These are phyloP conservation scores for Sclerotinia spermophila DNA, from an alignment of 2,329 filamentous ascomycete genomes.

Conservation along the genomic window DNA sequence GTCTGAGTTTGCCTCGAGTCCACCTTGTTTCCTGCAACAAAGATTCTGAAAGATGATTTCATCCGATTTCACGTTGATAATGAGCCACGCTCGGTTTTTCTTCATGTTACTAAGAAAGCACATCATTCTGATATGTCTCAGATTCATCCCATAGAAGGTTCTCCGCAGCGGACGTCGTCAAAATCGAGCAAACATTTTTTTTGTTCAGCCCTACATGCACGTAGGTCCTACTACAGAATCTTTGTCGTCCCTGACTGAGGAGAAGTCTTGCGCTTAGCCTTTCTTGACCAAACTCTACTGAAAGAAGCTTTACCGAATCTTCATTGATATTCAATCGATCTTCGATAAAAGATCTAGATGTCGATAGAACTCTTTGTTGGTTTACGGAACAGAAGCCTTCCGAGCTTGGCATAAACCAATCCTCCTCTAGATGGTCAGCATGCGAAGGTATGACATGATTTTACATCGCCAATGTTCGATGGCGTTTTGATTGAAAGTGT, in stretches of 20 bases:
- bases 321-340: background rate
- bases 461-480: background rate
- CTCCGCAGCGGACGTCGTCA: background rate
- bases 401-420: background rate
- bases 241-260: background rate
- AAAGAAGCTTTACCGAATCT: background rate
- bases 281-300: background rate
- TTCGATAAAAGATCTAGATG: background rate
- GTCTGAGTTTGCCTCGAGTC: background rate
- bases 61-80: too few species aligned
- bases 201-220: background rate
- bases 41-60: background rate
- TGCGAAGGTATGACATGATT: background rate
- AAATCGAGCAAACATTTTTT: background rate
- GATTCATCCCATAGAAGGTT: background rate
- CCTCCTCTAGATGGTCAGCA: background rate
- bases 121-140: fast-evolving
- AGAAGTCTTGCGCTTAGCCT: background rate
- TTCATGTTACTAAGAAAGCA: background rate
- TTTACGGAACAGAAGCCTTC: background rate
- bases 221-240: background rate
- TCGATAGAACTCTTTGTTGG: background rate
- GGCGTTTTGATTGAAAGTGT: background rate
- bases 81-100: background rate
- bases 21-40: background rate